These are phyloP conservation scores for Colletotrichum camelliae DNA, from an alignment of 2,329 filamentous ascomycete species.

Conservation along the genomic window DNA sequence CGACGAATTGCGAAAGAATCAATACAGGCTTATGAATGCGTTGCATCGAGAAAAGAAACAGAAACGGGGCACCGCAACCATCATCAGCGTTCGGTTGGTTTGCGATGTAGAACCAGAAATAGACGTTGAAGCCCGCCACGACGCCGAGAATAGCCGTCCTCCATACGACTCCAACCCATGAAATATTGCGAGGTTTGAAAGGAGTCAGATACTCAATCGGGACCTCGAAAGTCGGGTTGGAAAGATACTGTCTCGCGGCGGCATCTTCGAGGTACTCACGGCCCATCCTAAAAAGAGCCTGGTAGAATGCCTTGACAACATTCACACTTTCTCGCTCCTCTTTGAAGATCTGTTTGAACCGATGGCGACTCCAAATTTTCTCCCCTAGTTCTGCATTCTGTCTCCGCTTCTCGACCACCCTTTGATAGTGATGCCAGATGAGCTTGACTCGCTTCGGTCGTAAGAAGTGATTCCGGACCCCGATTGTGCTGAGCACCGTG, in stretches of 20 bases:
- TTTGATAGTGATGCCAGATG: neutral
- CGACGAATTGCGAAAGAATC: neutral
- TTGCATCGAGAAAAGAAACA: neutral
- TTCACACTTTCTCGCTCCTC: neutral
- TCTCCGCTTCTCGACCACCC: neutral
- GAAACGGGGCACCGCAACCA: neutral
- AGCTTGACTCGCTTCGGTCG: neutral
- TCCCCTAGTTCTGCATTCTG: neutral
- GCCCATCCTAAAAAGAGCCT: neutral
- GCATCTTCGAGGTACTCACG: neutral
- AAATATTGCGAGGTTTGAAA: neutral
- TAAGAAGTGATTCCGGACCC: neutral
- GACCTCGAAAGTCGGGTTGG: neutral
- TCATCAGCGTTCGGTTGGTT: neutral
- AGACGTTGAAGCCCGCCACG: neutral
- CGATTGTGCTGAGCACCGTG: neutral
- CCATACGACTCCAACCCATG: neutral
- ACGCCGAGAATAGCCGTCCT: neutral
- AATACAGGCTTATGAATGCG: neutral
- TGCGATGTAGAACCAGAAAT: neutral
- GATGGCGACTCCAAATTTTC: neutral
- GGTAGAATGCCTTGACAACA: neutral
- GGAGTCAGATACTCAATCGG: neutral
- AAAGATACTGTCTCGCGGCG: neutral
- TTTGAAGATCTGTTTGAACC: neutral